Base-by-base conservation (phyloP, 148 eudicot genomes). In the Chenopodium album region DNA sequence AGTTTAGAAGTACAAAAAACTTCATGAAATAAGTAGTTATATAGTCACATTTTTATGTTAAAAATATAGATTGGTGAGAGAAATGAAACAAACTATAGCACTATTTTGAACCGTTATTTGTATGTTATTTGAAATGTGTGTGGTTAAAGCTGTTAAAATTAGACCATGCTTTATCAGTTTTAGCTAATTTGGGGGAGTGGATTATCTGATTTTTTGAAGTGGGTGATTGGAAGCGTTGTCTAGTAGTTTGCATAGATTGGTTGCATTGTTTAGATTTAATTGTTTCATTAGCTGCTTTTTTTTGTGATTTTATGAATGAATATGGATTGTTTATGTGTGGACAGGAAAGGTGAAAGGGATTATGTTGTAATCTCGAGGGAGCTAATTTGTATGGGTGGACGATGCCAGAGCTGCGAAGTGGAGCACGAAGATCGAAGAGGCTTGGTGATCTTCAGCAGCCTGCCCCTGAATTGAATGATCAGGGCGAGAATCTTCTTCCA, bases 351-450 rank as follows among this genome's bases (percentile, higher is more conserved):
- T 26, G 80, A 83, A 89, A 84, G 80, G 79, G 84, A 78, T 71
- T 79, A 76, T 81, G 83, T 77, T 84, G 75, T 76, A 87, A 82
- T 83, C 80, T 69, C 81, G 85, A 85, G 85, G 84, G 81, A 85
- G 71, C 85, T 85, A 81, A 89, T 84, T 88, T 94, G 95, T 90
- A 93, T 94, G 98, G 97, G 94, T 88, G 83, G 94, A 94, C 85
- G 88, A 94, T 94, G 98, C 98, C 98, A 83, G 97, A 94, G 89
- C 89, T 94, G 95, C 91, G 97, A 84, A 94, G 98, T 84, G 95
- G 97, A 92, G 97, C 98, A 60, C 88, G 98, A 87, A 92, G 97
- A 90, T 94, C 97, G 65, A 94, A 93, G 90, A 89, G 98, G 87
- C 87, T 94, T 73, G 93, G 94, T 88, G 98, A 94, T 87, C 94